Evolutionary conservation across 345 rosid species (phyloP), one percentile per base, ranked within the genome.

Genomic region (Noccaea caerulescens): DNA sequence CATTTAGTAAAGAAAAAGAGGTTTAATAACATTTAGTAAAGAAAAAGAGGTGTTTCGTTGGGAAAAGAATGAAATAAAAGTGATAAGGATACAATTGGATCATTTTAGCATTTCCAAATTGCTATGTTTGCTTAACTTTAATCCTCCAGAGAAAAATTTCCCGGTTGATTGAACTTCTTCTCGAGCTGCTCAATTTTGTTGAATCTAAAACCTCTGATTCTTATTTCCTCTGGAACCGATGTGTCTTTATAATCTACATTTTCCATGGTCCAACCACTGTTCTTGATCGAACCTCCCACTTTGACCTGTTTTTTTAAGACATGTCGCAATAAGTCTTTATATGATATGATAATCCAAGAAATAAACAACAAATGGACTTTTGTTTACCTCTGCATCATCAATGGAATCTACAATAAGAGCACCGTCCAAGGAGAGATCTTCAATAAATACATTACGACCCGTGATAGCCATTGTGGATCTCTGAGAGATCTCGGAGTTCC

Each of bases 251-350:
- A 80, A 66, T 89, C 96, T 0, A 91, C 89, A 1, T 30, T 73
- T 66, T 93, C 94, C 3, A 91, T 77, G n/a, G 62, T 74, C 95
- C 98, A 91, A 5, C 97, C 93, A 72, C 81, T 84, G 85, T 93
- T 93, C 80, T 82, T 78, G 38, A 93, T 82, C 16, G 75, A 41
- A 54, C 95, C 97, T 76, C 79, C 87, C 2, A 80, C 82, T 71
- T 76, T 86, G 2, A 91, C 94, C 98, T 93, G 81, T 59, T 54
- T 14, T 45, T 38, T 13, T 27, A 27, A 27, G 30, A 47, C 38
- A 66, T 62, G 52, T 68, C 52, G 32, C 32, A 36, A 36, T 45
- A 25, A 36, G 71, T 62, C 39, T 63, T 45, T 32, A 46, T 25
- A 39, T 74, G 6, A 50, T 10, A 54, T 38, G 33, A 62, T 23